phyloP scores from a whole-genome alignment of 495 filamentous ascomycete genomes.

The Terfezia claveryi region DNA sequence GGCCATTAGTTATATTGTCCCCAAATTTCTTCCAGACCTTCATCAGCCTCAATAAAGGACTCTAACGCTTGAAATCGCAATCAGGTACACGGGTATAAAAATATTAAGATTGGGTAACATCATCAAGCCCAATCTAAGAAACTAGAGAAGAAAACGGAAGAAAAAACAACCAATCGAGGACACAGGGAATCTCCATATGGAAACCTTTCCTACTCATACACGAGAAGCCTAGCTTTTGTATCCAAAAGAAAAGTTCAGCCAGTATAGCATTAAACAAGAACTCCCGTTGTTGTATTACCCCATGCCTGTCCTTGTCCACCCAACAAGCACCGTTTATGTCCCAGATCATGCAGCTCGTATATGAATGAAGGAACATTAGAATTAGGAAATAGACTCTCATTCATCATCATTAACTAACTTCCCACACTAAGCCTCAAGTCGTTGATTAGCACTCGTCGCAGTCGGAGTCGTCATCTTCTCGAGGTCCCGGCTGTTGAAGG shows the following conservation, averaged over 20 bases:
- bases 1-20: too few species aligned
- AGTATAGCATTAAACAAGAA: neutral
- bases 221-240: neutral
- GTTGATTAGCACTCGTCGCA: constrained; percentile 1
- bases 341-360: neutral
- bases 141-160: too few species aligned
- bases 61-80: too few species aligned
- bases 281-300: neutral
- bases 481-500: neutral
- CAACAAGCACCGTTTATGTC: constrained; percentile 1
- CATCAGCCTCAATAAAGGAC: too few species aligned
- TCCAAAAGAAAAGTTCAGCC: too few species aligned
- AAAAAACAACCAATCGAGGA: too few species aligned
- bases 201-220: constrained; percentile 6
- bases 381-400: neutral
- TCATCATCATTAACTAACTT: too few species aligned
- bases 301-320: constrained; percentile 3
- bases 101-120: too few species aligned
- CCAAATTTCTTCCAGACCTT: too few species aligned
- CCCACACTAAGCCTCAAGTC: too few species aligned
- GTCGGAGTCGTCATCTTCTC: constrained; percentile 1
- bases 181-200: constrained; percentile 1
- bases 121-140: too few species aligned
- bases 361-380: neutral
- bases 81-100: too few species aligned